Conservation (phyloP, 1,284 basidiomycete species). For the Apiotrichum porosum region DNA sequence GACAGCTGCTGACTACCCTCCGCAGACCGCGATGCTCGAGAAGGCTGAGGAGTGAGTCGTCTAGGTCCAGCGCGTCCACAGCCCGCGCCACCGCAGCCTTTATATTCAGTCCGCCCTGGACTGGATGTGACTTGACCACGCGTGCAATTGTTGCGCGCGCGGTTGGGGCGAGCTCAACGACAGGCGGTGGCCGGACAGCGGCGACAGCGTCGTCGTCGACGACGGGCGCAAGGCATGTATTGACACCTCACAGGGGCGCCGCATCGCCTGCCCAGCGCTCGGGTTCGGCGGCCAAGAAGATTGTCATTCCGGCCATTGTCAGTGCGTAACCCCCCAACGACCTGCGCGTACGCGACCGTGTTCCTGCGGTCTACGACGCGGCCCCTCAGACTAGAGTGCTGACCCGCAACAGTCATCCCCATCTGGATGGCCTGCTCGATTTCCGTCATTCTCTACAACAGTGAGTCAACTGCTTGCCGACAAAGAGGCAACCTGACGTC, state of each 20-base stretch:
- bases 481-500: too few relatives aligned
- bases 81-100: too few relatives aligned
- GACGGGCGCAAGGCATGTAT: too few relatives aligned
- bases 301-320: constrained; percentile 45
- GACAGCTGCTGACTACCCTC: background rate
- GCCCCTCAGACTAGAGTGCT: background rate
- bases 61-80: too few relatives aligned
- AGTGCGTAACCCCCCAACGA: constrained; percentile 35
- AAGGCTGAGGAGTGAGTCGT: constrained; percentile 24
- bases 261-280: constrained; percentile 1
- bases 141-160: too few relatives aligned
- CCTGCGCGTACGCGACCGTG: too few relatives aligned
- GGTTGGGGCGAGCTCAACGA: too few relatives aligned
- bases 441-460: constrained; percentile 94
- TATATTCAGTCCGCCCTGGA: too few relatives aligned
- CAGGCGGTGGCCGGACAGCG: too few relatives aligned
- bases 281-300: constrained; percentile 41
- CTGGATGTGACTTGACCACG: too few relatives aligned
- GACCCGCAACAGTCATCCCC: constrained; percentile 39
- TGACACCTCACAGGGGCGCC: constrained; percentile 2
- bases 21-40: constrained; percentile 10
- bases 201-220: too few relatives aligned
- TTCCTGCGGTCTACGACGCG: too few relatives aligned
- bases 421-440: constrained; percentile 78
- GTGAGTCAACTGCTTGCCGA: constrained; percentile 22